Percentiles rank a stretch among this genome's conserved stretches.
Evolutionary conservation across 148 eudicot species (phyloP).

Genomic region (Pharnaceum exiguum): DNA sequence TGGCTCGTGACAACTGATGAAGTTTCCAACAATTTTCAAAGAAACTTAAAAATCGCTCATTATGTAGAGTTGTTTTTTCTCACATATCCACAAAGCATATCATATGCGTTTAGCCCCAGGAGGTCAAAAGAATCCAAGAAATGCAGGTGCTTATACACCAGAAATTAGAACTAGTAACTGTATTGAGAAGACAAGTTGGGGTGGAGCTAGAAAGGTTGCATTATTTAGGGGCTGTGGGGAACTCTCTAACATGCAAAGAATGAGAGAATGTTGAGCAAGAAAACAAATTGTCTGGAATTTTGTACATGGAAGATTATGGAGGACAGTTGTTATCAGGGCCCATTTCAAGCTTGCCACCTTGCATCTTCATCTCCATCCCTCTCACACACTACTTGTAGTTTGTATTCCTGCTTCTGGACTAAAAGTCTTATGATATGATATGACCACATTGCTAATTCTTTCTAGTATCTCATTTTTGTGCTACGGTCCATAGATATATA

Average conservation of each 20-base stretch:
- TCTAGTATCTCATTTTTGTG: no score
- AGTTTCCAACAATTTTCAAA: no score
- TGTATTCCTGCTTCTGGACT: no score
- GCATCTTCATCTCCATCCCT: no score
- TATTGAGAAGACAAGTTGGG: background rate
- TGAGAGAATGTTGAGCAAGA: slow-evolving; percentile 16
- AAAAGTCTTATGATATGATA: no score
- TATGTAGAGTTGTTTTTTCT: background rate
- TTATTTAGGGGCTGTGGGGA: slow-evolving; percentile 17
- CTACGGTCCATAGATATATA: no score
- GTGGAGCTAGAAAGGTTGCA: background rate
- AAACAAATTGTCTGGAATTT: background rate
- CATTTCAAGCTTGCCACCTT: no score
- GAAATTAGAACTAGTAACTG: background rate
- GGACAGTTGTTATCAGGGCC: slow-evolving; percentile 15
- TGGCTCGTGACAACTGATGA: no score
- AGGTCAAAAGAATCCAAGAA: slow-evolving; percentile 7
- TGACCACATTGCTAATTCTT: no score
- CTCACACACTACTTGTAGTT: slow-evolving; percentile 1
- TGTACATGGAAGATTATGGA: background rate
- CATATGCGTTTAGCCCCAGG: background rate
- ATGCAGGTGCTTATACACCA: background rate
- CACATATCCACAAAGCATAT: background rate
- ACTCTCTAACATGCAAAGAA: slow-evolving; percentile 19
- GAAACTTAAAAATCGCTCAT: background rate